Conservation (phyloP, 1,139 yeast species). For the Groenewaldozyma auringiensis region DNA sequence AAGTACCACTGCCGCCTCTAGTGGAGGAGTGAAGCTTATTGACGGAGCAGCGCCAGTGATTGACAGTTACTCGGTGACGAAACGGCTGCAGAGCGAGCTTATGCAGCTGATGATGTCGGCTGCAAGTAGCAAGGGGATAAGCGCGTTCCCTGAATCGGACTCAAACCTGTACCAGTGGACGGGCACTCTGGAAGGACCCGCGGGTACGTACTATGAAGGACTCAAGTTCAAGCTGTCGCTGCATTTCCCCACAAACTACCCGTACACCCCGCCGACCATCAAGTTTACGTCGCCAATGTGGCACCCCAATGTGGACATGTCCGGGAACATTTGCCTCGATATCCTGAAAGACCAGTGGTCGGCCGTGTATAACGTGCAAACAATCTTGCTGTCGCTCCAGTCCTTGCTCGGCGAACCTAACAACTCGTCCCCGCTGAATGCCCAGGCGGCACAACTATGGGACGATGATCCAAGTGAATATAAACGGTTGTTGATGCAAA, state of each 20-base stretch:
- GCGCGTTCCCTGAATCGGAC: conserved; percentile 48
- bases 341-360: conserved; percentile 59
- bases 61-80: conserved; percentile 39
- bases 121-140: conserved; percentile 39
- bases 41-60: conserved; percentile 7
- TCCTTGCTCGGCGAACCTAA: conserved; percentile 51
- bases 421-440: conserved; percentile 45
- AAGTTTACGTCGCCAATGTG: conserved; percentile 58
- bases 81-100: conserved; percentile 43
- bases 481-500: conserved; percentile 37
- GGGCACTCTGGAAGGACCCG: conserved; percentile 57
- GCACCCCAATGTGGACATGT: conserved; percentile 65
- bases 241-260: conserved; percentile 53
- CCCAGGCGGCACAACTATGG: conserved; percentile 45
- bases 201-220: conserved; percentile 52
- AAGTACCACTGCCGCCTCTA: background rate
- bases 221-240: conserved; percentile 47
- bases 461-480: conserved; percentile 39
- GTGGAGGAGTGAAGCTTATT: conserved; percentile 10
- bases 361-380: conserved; percentile 57
- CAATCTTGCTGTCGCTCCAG: conserved; percentile 51
- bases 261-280: conserved; percentile 54
- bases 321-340: conserved; percentile 54
- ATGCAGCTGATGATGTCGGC: conserved; percentile 44
- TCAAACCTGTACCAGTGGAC: conserved; percentile 51